Conservation (phyloP, 2,329 filamentous ascomycete species). For the Ceratocystis destructans region DNA sequence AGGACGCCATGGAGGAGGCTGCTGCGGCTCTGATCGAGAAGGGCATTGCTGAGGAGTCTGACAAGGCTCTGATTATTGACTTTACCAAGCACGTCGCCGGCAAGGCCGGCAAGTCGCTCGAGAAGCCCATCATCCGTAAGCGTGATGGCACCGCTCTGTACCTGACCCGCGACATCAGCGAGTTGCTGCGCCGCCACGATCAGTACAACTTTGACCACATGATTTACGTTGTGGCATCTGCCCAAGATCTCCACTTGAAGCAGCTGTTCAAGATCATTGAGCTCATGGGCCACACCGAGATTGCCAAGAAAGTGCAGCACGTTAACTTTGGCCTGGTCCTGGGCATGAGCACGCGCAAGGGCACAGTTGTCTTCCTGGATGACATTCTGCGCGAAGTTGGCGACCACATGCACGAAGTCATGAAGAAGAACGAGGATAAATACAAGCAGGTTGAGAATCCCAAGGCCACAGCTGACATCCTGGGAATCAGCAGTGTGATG, state of each 20-base stretch:
- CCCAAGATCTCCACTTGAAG: slow-evolving; percentile 58
- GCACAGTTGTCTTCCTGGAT: slow-evolving; percentile 60
- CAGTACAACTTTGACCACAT: slow-evolving; percentile 60
- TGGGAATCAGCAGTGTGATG: slow-evolving; percentile 93
- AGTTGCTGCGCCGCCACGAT: slow-evolving; percentile 51
- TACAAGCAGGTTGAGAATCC: slow-evolving; percentile 83
- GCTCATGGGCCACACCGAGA: slow-evolving; percentile 53
- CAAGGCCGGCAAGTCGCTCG: slow-evolving; percentile 55
- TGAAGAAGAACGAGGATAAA: slow-evolving; percentile 81
- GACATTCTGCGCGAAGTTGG: slow-evolving; percentile 66
- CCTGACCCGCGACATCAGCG: slow-evolving; percentile 63
- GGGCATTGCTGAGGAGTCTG: slow-evolving; percentile 51
- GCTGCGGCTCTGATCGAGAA: slow-evolving; percentile 50
- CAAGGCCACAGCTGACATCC: slow-evolving; percentile 64
- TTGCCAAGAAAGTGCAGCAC: slow-evolving; percentile 55
- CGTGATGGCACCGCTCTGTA: slow-evolving; percentile 64
- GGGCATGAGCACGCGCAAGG: slow-evolving; percentile 57
- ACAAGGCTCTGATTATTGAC: slow-evolving; percentile 60
- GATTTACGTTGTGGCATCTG: slow-evolving; percentile 63
- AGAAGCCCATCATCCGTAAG: slow-evolving; percentile 57
- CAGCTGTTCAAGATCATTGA: slow-evolving; percentile 67
- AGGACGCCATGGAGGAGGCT: slow-evolving; percentile 51
- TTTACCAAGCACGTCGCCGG: slow-evolving; percentile 54
- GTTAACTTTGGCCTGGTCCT: slow-evolving; percentile 63
- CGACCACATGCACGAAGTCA: slow-evolving; percentile 96